A percentile compares a stretch with the other conserved stretches of the same genome.
Conservation (phyloP, 108 stramenopile species). For the Nitzschia putrida region DNA sequence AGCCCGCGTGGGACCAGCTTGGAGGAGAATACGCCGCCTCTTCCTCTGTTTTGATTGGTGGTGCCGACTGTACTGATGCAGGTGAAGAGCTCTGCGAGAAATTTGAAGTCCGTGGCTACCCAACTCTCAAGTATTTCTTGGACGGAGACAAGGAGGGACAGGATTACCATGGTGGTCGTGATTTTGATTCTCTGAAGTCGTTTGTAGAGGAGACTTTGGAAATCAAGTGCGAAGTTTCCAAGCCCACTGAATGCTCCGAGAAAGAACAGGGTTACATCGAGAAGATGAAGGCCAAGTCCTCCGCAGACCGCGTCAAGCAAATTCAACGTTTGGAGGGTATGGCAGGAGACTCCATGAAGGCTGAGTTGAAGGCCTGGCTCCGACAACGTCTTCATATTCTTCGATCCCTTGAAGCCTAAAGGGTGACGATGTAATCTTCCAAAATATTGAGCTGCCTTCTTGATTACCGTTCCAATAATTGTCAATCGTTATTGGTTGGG, state of each 20-base stretch:
- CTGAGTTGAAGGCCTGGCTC: slow-evolving; percentile 47
- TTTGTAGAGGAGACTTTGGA: slow-evolving; percentile 62
- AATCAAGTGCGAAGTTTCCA: slow-evolving; percentile 55
- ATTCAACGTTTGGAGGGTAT: slow-evolving; percentile 46
- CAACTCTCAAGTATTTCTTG: slow-evolving; percentile 59
- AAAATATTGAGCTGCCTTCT: no score
- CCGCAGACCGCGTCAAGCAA: slow-evolving; percentile 46
- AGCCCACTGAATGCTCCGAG: slow-evolving; percentile 46
- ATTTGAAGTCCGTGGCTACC: slow-evolving; percentile 37
- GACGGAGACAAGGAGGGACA: slow-evolving; percentile 59
- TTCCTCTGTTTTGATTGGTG: slow-evolving; percentile 67
- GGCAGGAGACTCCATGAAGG: slow-evolving; percentile 56
- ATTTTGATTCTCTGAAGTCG: slow-evolving; percentile 49
- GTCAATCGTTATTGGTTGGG: no score
- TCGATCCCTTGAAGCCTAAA: slow-evolving; percentile 5
- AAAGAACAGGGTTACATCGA: slow-evolving; percentile 55
- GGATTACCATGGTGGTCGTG: slow-evolving; percentile 66
- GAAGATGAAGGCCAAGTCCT: slow-evolving; percentile 52
- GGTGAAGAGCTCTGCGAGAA: slow-evolving; percentile 56
- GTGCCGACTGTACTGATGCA: slow-evolving; percentile 64
- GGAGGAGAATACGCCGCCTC: slow-evolving; percentile 69
- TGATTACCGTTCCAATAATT: no score
- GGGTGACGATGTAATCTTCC: neutral
- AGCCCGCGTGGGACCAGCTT: slow-evolving; percentile 69
- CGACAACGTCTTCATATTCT: slow-evolving; percentile 46